Base-by-base conservation (phyloP, 129 eudicot genomes). In the Ambrosia trifida region DNA sequence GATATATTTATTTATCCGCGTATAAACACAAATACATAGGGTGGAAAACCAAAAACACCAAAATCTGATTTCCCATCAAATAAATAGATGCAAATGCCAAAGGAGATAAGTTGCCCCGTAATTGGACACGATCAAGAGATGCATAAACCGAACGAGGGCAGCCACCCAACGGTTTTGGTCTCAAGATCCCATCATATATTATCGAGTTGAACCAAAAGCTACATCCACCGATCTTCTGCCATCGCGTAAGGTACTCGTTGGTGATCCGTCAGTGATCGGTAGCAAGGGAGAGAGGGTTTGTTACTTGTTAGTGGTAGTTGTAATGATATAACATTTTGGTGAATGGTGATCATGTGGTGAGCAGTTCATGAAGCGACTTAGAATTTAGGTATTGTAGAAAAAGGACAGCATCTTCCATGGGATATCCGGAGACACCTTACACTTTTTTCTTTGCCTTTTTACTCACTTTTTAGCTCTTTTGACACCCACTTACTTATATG, bases 71-170 rank as follows among this genome's bases (percentile, higher is more conserved):
- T 44, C 28, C 75, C 53, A 24, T 68, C 16, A 4, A 57, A 24
- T 24, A 20, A 33, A n/a, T 33, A 46, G 43, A 35, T 58, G 38
- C 75, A 46, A 76, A 76, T 76, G 80, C 80, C 80, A 76, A 76
- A 76, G 80, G 75, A 69, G 80, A 59, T 38, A 69, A 68, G 80
- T 76, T 76, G 80, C 80, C 76, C 80, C 64, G 80, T 40, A 40
- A 40, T 59, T 69, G 16, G 45, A 69, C 60, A 41, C 32, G 75
- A 68, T 61, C 75, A 59, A 41, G 73, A 41, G 46, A 18, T 40
- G 44, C 44, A 40, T 20, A 11, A 56, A 56, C n/a, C 36, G 2
- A 20, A 53, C 8, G 32, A 19, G 4, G 19, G 35, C 62, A 7
- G 18, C 52, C 35, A 31, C 17, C 20, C 35, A 20, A 53, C 17